A percentile compares a stretch with the other conserved stretches of the same genome.
Conservation (phyloP, 2,329 filamentous ascomycete genomes). For the Calycina herbarum region DNA sequence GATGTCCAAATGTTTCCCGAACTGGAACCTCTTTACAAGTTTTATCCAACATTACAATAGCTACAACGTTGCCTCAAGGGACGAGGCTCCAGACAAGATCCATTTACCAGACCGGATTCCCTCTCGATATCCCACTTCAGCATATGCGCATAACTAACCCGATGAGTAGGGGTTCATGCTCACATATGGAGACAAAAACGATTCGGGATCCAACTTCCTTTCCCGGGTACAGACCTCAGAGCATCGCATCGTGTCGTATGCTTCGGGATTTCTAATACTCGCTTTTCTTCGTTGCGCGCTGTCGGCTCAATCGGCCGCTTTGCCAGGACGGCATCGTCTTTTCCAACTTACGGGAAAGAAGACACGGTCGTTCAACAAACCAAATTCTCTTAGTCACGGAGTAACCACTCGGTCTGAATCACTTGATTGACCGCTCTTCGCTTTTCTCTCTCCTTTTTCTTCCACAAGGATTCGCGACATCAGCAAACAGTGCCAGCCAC, state of each 20-base stretch:
- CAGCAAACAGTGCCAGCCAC: not conserved
- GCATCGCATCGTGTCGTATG: not conserved
- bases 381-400: not conserved
- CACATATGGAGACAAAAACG: not conserved
- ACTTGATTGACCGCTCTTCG: too few species aligned
- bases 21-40: too few species aligned
- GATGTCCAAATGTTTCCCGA: too few species aligned
- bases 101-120: too few species aligned
- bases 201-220: constrained; percentile 9
- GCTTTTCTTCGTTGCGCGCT: too few species aligned
- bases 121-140: not conserved
- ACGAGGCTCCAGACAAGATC: too few species aligned
- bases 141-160: not conserved
- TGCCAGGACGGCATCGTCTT: too few species aligned
- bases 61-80: too few species aligned
- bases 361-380: not conserved
- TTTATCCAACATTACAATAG: too few species aligned
- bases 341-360: too few species aligned
- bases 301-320: too few species aligned
- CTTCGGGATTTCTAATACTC: too few species aligned
- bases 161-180: constrained; percentile 4
- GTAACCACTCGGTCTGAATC: not conserved
- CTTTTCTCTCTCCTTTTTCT: not conserved
- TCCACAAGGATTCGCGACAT: not conserved
- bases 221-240: constrained; percentile 6